Base-by-base conservation (phyloP, 805 yeast genomes). In the Kuraishia ogatae region DNA sequence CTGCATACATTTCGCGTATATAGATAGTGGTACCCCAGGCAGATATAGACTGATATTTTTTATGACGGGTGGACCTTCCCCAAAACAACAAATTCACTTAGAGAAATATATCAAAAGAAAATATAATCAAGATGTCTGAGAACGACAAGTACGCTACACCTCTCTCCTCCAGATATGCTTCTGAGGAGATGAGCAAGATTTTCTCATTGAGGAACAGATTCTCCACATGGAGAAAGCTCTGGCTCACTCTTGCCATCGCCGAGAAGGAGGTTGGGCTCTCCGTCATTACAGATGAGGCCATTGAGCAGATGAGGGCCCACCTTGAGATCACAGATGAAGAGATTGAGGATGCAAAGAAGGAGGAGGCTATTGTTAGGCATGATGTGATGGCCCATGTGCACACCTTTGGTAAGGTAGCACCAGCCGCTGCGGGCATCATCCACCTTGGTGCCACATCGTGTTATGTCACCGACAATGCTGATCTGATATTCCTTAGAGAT, bases 311-410 rank as follows among this genome's bases (percentile, higher is more conserved):
- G 90, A 74, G 80, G 60, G 69, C 76, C 22, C 87, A 94, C 71
- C 76, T 93, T 65, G 80, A 72, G 53, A 91, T 94, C 74, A 85
- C 97, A 8, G 97, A 93, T 70, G 96, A 89, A 63, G 98, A 96
- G 67, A 90, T 94, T 60, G 90, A 79, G 56, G 87, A 78, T 56
- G 98, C 99, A 50, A 76, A 92, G 56, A 83, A 81, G 62, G 97
- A 94, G 75, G 99, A 94, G 74, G 97, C 98, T 54, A 91, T 87
- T 70, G 98, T 94, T 56, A 88, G 99, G 77, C 99, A 94, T 72
- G 99, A 94, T 69, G 99, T 94, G 64, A 94, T 94, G 99, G 97
- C 98, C 55, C 99, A 94, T 65, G 99, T 94, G 56, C 99, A 94
- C 69, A 89, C 87, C 56, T 94, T 88, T 70, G 99, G 99, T 62